phyloP scores from a whole-genome alignment of 768 basidiomycete genomes.

The Amanita thiersii region DNA sequence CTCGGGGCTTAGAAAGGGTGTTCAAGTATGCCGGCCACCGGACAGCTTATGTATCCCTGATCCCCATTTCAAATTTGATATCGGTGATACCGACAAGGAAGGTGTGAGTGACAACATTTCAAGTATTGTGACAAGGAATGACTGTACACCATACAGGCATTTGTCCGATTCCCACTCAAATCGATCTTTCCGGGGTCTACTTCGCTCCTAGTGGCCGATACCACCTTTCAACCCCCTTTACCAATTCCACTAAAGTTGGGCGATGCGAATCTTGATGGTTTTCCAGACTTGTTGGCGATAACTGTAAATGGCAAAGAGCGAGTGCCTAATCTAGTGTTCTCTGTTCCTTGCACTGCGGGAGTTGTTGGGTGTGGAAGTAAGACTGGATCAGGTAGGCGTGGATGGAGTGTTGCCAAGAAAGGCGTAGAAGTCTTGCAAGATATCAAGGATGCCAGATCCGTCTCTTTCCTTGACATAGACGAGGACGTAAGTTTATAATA shows the following conservation, averaged over 20 bases:
- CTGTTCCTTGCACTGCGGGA: conserved; percentile 48
- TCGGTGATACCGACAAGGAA: conserved; percentile 42
- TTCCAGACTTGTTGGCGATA: conserved; percentile 76
- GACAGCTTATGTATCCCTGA: conserved; percentile 80
- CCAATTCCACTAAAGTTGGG: conserved; percentile 79
- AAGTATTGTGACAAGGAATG: not conserved
- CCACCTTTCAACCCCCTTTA: conserved; percentile 52
- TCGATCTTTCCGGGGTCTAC: conserved; percentile 44
- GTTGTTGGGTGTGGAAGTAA: conserved; percentile 49
- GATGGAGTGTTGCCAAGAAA: conserved; percentile 48
- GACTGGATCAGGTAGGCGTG: conserved; percentile 46
- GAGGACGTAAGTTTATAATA: conserved; percentile 68
- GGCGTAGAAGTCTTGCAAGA: conserved; percentile 54
- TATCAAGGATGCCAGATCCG: conserved; percentile 72
- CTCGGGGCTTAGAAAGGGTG: conserved; percentile 38
- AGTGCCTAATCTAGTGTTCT: conserved; percentile 56
- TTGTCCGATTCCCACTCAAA: conserved; percentile 57
- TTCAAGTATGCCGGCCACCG: conserved; percentile 62
- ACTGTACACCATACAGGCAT: conserved; percentile 35
- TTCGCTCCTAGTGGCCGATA: conserved; percentile 66
- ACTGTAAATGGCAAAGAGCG: conserved; percentile 34
- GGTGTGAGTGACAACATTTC: conserved; percentile 13
- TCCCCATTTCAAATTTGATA: conserved; percentile 68
- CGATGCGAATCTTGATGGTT: conserved; percentile 91
- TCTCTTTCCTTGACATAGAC: conserved; percentile 85